phyloP scores from a whole-genome alignment of 164 flowering plant species.

The Houttuynia cordata region DNA sequence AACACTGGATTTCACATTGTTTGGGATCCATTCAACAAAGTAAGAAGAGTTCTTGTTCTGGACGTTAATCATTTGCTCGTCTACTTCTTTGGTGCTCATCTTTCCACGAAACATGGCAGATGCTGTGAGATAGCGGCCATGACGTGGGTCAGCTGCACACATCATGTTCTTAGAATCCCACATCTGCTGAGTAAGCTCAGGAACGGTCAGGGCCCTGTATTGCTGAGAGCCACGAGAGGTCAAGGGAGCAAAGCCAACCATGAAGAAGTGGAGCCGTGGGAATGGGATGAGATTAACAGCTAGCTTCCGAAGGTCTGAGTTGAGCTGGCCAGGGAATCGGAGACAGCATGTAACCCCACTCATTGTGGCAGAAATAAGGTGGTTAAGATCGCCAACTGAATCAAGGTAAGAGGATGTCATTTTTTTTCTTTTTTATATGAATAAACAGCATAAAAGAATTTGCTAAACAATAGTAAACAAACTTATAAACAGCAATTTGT shows the following conservation, averaged over 20 bases:
- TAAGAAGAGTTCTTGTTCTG: constrained; percentile 2
- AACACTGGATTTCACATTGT: constrained; percentile 1
- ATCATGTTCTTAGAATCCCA: not conserved
- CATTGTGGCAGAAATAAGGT: constrained; percentile 1
- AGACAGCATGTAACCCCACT: constrained; percentile 3
- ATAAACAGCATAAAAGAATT: too few relatives aligned
- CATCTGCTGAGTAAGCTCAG: not conserved
- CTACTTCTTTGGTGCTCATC: not conserved
- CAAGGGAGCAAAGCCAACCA: not conserved
- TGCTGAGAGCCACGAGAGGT: not conserved
- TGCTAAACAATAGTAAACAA: too few relatives aligned
- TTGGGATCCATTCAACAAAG: constrained; percentile 1
- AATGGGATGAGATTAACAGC: constrained; percentile 1
- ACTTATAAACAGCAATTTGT: not conserved
- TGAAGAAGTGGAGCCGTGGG: constrained; percentile 1
- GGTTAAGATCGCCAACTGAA: constrained; percentile 2
- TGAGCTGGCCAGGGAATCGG: constrained; percentile 2
- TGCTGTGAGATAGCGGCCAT: constrained; percentile 1
- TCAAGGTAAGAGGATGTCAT: not conserved
- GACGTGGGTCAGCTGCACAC: constrained; percentile 1
- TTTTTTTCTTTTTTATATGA: too few relatives aligned
- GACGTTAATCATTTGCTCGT: constrained; percentile 1
- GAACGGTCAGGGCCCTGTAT: not conserved
- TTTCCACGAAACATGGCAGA: constrained; percentile 2
- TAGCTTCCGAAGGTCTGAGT: constrained; percentile 3